These are phyloP conservation scores for Penicillium sp. DNA, from an alignment of 2,329 filamentous ascomycete species.

Conservation along the genomic window DNA sequence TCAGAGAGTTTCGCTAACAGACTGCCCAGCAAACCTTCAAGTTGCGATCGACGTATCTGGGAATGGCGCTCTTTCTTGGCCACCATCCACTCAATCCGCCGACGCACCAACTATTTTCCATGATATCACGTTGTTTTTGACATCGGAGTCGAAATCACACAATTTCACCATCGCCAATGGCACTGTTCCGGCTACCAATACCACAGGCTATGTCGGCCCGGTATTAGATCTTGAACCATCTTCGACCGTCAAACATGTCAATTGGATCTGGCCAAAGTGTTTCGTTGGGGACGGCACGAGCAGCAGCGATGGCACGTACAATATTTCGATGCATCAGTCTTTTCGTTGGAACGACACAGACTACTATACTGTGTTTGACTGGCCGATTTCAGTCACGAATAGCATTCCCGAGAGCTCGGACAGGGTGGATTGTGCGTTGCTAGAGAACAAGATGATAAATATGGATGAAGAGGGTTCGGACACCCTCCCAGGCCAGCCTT, in stretches of 20 bases:
- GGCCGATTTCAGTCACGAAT: slow-evolving; percentile 69
- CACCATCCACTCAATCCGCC: slow-evolving; percentile 9
- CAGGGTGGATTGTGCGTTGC: slow-evolving; percentile 23
- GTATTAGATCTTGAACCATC: slow-evolving; percentile 65
- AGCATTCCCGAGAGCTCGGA: slow-evolving; percentile 47
- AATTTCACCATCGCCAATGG: slow-evolving; percentile 71
- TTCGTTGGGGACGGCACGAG: slow-evolving; percentile 60
- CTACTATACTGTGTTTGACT: slow-evolving; percentile 69
- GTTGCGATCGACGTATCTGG: slow-evolving; percentile 24
- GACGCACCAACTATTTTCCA: slow-evolving; percentile 15
- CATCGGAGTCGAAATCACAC: slow-evolving; percentile 17
- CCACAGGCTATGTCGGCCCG: slow-evolving; percentile 55
- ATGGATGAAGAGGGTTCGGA: slow-evolving; percentile 21
- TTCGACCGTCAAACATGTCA: slow-evolving; percentile 72
- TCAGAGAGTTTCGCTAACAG: not conserved
- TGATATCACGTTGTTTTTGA: slow-evolving; percentile 20
- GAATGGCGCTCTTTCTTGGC: slow-evolving; percentile 20
- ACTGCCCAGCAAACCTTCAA: slow-evolving; percentile 16
- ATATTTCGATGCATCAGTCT: slow-evolving; percentile 71
- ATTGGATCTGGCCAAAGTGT: slow-evolving; percentile 71
- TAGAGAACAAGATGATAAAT: slow-evolving; percentile 27
- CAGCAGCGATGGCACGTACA: slow-evolving; percentile 52
- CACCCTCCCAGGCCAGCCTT: slow-evolving; percentile 25
- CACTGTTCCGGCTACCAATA: slow-evolving; percentile 49
- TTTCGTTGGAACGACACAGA: slow-evolving; percentile 65